Base-by-base conservation (phyloP, 257 asterid genomes). In the Solanum clarkiae region DNA sequence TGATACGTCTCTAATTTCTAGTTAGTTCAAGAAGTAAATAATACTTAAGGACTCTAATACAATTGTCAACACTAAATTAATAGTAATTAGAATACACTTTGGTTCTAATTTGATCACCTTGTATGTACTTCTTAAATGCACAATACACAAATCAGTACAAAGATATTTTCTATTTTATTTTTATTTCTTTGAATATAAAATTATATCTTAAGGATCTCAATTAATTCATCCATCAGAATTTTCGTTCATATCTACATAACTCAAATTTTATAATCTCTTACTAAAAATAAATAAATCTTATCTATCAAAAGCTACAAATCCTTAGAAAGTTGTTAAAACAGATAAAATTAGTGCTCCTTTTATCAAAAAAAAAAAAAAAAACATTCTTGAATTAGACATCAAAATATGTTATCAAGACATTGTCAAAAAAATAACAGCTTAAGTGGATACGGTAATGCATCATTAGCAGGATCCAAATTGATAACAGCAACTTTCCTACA, bases 381-480 rank as follows among this genome's bases (percentile, higher is more conserved):
- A 40, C 51, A 26, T 77, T 77, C 65, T 53, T 6, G 65, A 53
- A 77, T 77, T 53, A 77, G 82, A 79, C 26, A 79, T 79, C 65
- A 77, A 77, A 59, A 12, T 66, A 54, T 68, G 55, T 84, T 45
- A 82, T 60, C 57, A 16, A 14, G 10, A 82, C 59, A 82, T 22
- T 45, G 45, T 29, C 36, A 65, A 59, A 80, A 36, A 5, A 81
- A 79, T 36, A 59, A 59, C 53, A 62, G 54, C 53, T 20, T 7
- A 80, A 86, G 59, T 17, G 98, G 99, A 96, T 95, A 97, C 98
- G 98, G 97, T 88, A 97, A 92, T 74, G 97, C 81, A 89, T 97
- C 99, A 88, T 95, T 94, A 44, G 99, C 98, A 36, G 99, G 99
- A 86, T 94, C 99, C 93, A 97, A 88, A 88, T 97, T 95, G 88